Conservation (phyloP, 2,329 filamentous ascomycete genomes). For the Escovopsis sp. region DNA sequence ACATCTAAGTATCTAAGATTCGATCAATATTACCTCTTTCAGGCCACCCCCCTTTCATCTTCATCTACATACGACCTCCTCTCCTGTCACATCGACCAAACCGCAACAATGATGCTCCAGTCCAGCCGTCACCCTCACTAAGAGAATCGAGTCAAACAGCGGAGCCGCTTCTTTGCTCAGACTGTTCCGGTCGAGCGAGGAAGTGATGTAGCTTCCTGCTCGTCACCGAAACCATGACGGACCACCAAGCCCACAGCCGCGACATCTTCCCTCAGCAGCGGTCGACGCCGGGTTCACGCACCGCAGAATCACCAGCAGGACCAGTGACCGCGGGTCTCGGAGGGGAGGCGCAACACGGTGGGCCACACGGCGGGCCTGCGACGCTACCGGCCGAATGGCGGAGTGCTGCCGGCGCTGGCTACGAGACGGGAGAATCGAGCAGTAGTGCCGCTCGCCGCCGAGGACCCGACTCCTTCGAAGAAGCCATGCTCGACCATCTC, state of each 20-base stretch:
- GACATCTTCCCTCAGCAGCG: not conserved
- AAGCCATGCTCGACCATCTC: constrained; percentile 7
- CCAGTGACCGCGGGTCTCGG: not conserved
- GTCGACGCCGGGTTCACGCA: constrained; percentile 5
- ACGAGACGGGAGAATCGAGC: constrained; percentile 32
- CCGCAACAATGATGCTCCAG: not conserved
- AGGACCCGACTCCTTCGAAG: constrained; percentile 7
- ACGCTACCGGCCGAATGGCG: constrained; percentile 5
- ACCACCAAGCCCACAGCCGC: constrained; percentile 4
- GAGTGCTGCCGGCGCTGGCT: constrained; percentile 16
- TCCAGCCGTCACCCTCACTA: not conserved
- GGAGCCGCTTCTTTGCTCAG: not conserved
- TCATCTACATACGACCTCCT: not conserved
- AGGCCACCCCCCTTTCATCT: not conserved
- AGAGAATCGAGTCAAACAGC: not conserved
- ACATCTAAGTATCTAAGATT: too few species aligned
- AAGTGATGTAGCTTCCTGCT: constrained; percentile 7
- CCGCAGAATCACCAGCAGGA: constrained; percentile 3
- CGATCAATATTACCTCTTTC: too few species aligned
- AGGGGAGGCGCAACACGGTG: constrained; percentile 1
- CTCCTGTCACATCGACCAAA: not conserved
- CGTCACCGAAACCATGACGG: constrained; percentile 9
- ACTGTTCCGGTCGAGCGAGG: not conserved
- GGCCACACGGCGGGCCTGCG: constrained; percentile 5
- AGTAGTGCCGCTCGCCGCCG: constrained; percentile 21